Evolutionary conservation across 2,329 filamentous ascomycete genomes (phyloP), one percentile per base, ranked within the genome.

Genomic region (Calonectria honghensis): DNA sequence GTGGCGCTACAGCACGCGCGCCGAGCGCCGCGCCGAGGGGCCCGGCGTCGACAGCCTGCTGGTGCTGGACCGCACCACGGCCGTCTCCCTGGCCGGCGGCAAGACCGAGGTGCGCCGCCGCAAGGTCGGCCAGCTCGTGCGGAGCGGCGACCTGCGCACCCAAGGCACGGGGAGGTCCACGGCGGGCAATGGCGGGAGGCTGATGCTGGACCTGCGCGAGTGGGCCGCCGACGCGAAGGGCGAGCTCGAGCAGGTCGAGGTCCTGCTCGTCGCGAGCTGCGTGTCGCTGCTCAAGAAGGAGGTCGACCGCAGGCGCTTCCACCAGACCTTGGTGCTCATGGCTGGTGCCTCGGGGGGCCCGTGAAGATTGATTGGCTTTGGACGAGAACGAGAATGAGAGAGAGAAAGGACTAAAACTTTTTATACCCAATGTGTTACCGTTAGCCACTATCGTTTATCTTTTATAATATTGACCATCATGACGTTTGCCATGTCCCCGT

Each of bases 211-310:
- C 73, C 75, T 88, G 75, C 63, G 80, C 3, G 81, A 81, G 70
- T 86, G 85, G 83, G 73, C 71, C 83, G 73, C 71, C 31, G 84
- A 81, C 10, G 45, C 70, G 4, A 86, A 85, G 78, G 82, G 79
- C 9, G 83, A 84, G 57, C 77, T 69, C 4, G 78, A 79, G 63
- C 82, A 90, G 78, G 82, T 89, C 73, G 86, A 90, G 78, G 84
- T 87, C n/a, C 75, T 93, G 27, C 85, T 90, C 13, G 86, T 93
- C 24, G 87, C 88, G 54, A 92, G 89, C 20, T 91, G 89, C 73
- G 77, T 93, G 71, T 82, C 89, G 20, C 92, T 94, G 91, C 81
- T 93, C 77, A 93, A 93, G 88, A 91, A 90, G 83, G 92, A 93
- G 86, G 85, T 92, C 65, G 92, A 93, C 81, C 85, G 91, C 52